These are phyloP conservation scores for Coemansia sp. DNA, from an alignment of 192 early-diverging fungal species.

Conservation along the genomic window DNA sequence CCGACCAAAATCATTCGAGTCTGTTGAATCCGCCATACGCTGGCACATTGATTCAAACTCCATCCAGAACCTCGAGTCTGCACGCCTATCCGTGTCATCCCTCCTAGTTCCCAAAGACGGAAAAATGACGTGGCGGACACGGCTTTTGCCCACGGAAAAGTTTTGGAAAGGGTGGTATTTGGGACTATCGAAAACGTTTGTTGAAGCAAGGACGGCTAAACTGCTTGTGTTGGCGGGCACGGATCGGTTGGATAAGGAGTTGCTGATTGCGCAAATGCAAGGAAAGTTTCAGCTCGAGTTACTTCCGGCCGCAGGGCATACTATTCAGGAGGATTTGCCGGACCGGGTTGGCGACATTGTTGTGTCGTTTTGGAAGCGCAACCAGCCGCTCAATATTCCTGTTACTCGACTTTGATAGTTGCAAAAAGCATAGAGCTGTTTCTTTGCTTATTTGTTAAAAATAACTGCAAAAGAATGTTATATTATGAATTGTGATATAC, in stretches of 20 bases:
- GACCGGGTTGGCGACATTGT: conserved; percentile 57
- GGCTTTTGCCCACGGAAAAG: conserved; percentile 60
- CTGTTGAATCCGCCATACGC: conserved; percentile 33
- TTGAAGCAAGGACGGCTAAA: conserved; percentile 60
- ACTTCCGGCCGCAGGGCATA: conserved; percentile 68
- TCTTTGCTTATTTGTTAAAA: background rate
- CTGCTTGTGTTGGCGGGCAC: conserved; percentile 70
- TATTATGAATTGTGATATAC: too few relatives aligned
- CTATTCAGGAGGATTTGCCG: conserved; percentile 72
- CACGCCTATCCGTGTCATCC: conserved; percentile 72
- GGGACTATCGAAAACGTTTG: conserved; percentile 69
- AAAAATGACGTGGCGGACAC: conserved; percentile 55
- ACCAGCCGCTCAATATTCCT: conserved; percentile 57
- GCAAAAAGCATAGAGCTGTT: background rate
- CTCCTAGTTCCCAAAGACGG: conserved; percentile 34
- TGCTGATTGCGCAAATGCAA: conserved; percentile 82
- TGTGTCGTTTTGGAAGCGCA: conserved; percentile 69
- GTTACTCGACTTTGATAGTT: conserved; percentile 4
- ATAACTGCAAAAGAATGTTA: background rate
- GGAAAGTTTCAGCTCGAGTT: conserved; percentile 77
- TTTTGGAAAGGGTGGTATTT: conserved; percentile 68
- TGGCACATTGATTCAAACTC: conserved; percentile 61
- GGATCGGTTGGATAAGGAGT: conserved; percentile 72
- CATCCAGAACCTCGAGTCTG: conserved; percentile 65
- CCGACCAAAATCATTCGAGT: conserved; percentile 29